Conservation (phyloP, 2,329 filamentous ascomycete genomes). For the Alternaria ethzedia region DNA sequence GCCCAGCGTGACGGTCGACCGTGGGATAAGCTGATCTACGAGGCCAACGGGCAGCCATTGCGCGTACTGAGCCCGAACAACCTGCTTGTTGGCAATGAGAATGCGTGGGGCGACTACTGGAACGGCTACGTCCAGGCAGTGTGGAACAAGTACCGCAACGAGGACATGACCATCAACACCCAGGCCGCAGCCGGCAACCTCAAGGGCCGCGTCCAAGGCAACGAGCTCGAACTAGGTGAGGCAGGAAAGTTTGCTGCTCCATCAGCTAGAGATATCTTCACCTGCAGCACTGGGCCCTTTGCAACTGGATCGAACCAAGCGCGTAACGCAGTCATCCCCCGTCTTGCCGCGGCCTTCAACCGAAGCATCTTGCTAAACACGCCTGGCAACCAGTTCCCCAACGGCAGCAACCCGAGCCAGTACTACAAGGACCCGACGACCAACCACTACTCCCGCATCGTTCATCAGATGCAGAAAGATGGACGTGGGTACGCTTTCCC, state of each 20-base stretch:
- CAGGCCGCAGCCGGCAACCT: constrained; percentile 66
- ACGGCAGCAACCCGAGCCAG: constrained; percentile 33
- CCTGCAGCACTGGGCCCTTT: constrained; percentile 70
- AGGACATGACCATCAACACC: constrained; percentile 66
- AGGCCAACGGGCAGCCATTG: constrained; percentile 44
- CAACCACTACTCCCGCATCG: constrained; percentile 66
- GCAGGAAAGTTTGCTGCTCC: constrained; percentile 63
- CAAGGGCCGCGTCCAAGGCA: constrained; percentile 54
- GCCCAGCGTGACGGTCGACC: constrained; percentile 59
- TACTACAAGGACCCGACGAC: constrained; percentile 50
- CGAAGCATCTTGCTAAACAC: constrained; percentile 69
- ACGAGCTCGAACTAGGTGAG: constrained; percentile 50
- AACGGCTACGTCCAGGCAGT: constrained; percentile 60
- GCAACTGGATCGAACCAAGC: constrained; percentile 50
- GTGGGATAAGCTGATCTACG: constrained; percentile 67
- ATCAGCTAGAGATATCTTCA: constrained; percentile 67
- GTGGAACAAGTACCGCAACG: constrained; percentile 55
- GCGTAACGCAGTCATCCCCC: constrained; percentile 68
- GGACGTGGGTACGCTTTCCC: constrained; percentile 69
- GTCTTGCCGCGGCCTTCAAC: constrained; percentile 79
- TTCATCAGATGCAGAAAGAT: constrained; percentile 67
- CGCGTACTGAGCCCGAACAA: constrained; percentile 55
- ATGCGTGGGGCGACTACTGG: constrained; percentile 60
- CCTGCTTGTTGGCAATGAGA: constrained; percentile 53
- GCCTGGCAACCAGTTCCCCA: constrained; percentile 46